Evolutionary conservation across 192 early-diverging fungal genomes (phyloP), one percentile per base, ranked within the genome.

Genomic region (Coemansia sp.): DNA sequence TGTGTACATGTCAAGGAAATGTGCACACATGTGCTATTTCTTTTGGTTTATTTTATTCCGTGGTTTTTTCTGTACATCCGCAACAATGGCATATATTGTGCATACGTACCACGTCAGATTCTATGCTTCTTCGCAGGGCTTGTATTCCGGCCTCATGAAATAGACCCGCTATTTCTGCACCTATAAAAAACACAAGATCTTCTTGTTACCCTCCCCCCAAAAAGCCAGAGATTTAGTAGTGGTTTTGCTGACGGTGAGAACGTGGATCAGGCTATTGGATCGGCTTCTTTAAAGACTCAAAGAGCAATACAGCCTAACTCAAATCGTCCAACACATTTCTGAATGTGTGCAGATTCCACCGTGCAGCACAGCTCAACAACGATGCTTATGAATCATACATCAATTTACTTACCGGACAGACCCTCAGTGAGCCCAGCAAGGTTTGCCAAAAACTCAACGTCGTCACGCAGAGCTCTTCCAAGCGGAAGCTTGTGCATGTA

Each of bases 131-230:
- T 35, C 88, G 85, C 59, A 92, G 72, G 49, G 85, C 77, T 30
- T 81, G 80, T 61, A 92, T 70, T 13, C 91, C 93, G 0, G 94
- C 91, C 57, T 95, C 93, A 30, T 91, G 87, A 59, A 91, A 93
- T 21, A 92, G 52, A 68, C 91, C 93, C 59, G 92, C 91, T 34
- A 95, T 64, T 66, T 94, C 90, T 7, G 92, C 93, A 23, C 91
- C 91, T 87, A 75, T 63, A 72, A 20, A 39, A n/a, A 30, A 26
- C 25, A 59, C 35, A 59, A 63, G 21, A 60, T 33, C 52, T 53
- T 31, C 55, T 57, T 31, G 10, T 25, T 31, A 6, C 25, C 21
- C 21, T 28, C 28, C 25, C 20, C 23, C 20, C n/a, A 59, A 23
- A 57, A 30, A 26, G 30, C 18, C 10, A 8, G 18, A 10, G 28